These are phyloP conservation scores for Penicillium olsonii DNA, from an alignment of 2,329 filamentous ascomycete species.

Conservation along the genomic window DNA sequence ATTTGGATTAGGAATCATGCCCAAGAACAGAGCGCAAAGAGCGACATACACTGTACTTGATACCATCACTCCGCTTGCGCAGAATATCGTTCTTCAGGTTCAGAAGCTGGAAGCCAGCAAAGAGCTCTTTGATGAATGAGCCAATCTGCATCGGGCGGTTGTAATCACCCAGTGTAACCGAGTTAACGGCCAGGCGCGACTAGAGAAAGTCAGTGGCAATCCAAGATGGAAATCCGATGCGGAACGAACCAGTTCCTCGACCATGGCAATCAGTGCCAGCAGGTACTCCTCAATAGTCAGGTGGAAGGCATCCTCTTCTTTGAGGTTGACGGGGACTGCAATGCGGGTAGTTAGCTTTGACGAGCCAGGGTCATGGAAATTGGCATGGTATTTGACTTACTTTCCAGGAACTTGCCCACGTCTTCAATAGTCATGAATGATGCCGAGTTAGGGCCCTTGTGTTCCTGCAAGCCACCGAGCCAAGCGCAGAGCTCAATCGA, in stretches of 20 bases:
- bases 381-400: conserved; percentile 49
- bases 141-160: conserved; percentile 82
- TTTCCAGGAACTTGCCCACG: conserved; percentile 73
- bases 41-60: conserved; percentile 80
- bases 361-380: conserved; percentile 1
- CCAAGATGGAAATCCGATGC: not conserved
- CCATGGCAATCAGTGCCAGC: conserved; percentile 79
- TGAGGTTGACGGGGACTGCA: conserved; percentile 84
- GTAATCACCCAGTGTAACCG: conserved; percentile 88
- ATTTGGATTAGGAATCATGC: conserved; percentile 5
- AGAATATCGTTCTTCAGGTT: conserved; percentile 96
- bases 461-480: conserved; percentile 71
- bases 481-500: conserved; percentile 67
- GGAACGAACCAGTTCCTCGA: conserved; percentile 73
- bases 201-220: conserved; percentile 26
- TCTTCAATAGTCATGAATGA: conserved; percentile 85
- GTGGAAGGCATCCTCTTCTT: conserved; percentile 87
- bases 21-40: not conserved
- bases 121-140: conserved; percentile 90
- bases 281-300: conserved; percentile 97
- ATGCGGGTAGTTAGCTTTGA: conserved; percentile 1
- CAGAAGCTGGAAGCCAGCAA: conserved; percentile 93
- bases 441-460: conserved; percentile 57
- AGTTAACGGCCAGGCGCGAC: conserved; percentile 87
- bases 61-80: conserved; percentile 81